Conservation (phyloP, 2,329 filamentous ascomycete species). For the Zymoseptoria passerinii region DNA sequence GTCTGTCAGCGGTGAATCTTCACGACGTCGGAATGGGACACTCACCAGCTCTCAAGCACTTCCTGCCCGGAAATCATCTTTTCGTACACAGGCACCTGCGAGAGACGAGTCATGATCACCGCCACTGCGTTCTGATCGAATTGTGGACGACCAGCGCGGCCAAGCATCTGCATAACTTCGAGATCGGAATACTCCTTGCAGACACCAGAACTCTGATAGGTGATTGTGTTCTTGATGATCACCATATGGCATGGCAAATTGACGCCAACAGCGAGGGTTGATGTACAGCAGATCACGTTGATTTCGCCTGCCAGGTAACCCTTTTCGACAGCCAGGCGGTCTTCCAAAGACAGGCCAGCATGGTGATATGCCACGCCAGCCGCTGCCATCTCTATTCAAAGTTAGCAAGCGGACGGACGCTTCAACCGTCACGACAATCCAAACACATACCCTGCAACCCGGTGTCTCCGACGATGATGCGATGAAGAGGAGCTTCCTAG, state of each 20-base stretch:
- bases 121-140: constrained; percentile 70
- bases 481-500: constrained; percentile 54
- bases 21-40: background rate
- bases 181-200: constrained; percentile 67
- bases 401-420: constrained; percentile 17
- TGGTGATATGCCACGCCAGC: constrained; percentile 75
- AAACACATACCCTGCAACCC: constrained; percentile 49
- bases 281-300: constrained; percentile 77
- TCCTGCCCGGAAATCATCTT: constrained; percentile 66
- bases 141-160: constrained; percentile 72
- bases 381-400: constrained; percentile 34
- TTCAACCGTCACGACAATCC: background rate
- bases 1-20: constrained; percentile 1
- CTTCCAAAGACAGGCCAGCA: constrained; percentile 58
- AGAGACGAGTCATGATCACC: constrained; percentile 67
- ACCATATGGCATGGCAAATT: constrained; percentile 60
- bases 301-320: constrained; percentile 64
- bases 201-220: constrained; percentile 45
- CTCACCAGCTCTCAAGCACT: constrained; percentile 60
- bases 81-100: constrained; percentile 59
- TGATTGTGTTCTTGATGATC: constrained; percentile 70
- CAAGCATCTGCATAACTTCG: constrained; percentile 86
- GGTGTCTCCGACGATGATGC: constrained; percentile 47
- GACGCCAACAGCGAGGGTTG: constrained; percentile 73
- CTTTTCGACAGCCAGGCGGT: constrained; percentile 59